Percentiles rank a stretch among this genome's conserved stretches.
phyloP scores from a whole-genome alignment of 345 rosid species.

The Hevea brasiliensis region DNA sequence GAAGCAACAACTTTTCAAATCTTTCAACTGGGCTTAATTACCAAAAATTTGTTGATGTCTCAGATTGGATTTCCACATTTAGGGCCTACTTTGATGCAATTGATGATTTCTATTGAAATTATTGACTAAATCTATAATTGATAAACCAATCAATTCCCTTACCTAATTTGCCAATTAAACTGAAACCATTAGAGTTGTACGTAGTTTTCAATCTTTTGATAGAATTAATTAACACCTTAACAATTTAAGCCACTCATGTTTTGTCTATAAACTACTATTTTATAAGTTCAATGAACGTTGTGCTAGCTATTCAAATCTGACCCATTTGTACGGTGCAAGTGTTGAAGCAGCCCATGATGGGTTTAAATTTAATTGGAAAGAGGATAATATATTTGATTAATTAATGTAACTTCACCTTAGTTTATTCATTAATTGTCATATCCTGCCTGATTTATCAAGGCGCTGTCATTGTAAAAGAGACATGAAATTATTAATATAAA shows the following conservation, averaged over 20 bases:
- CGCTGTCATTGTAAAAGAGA: no score
- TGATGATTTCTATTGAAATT: background rate
- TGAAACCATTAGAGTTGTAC: no score
- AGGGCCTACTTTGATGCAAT: background rate
- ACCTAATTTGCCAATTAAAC: background rate
- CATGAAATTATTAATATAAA: no score
- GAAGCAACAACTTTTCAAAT: background rate
- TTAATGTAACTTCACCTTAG: no score
- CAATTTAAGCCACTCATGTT: no score
- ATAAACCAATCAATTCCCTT: background rate
- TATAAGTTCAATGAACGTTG: constrained; percentile 2
- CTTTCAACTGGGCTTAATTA: background rate
- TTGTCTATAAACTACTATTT: background rate
- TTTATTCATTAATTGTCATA: no score
- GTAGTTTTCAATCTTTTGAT: no score
- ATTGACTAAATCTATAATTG: constrained; percentile 2
- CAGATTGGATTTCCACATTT: background rate
- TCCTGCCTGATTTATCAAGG: no score
- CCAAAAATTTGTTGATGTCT: background rate
- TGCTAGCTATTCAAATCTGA: constrained; percentile 7
- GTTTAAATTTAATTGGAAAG: no score
- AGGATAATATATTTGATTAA: no score
- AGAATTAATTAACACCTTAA: background rate
- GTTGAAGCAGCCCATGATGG: no score
- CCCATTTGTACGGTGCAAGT: no score